phyloP scores from a whole-genome alignment of 257 asterid genomes.

The Primulina eburnea region DNA sequence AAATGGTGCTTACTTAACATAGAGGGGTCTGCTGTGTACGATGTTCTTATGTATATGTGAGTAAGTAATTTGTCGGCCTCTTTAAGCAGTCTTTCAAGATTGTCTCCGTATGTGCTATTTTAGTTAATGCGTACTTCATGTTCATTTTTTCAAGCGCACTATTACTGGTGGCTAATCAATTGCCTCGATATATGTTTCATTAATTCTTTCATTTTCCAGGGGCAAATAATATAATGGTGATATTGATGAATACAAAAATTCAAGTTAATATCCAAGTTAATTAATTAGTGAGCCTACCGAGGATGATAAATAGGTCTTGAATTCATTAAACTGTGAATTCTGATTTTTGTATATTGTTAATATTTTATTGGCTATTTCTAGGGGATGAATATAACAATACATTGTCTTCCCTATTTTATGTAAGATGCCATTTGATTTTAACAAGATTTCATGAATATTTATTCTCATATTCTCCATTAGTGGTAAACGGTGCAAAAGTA shows the following conservation, averaged over 20 bases:
- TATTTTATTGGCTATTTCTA: background rate
- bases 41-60: background rate
- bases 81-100: background rate
- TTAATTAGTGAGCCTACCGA: background rate
- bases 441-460: background rate
- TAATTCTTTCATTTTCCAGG: background rate
- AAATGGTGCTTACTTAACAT: conserved; percentile 1
- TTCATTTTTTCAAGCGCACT: background rate
- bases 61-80: background rate
- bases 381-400: background rate
- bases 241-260: background rate
- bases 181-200: background rate
- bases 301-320: background rate
- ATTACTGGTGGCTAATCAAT: background rate
- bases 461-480: no score
- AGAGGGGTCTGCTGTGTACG: background rate
- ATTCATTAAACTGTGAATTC: background rate
- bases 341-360: no score
- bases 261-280: background rate
- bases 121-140: background rate
- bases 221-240: background rate
- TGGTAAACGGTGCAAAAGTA: background rate
- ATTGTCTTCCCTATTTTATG: no score
- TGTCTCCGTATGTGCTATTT: background rate
- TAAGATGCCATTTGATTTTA: no score